phyloP scores from a whole-genome alignment of 352 stramenopile genomes.

The Phytopythium boreale region DNA sequence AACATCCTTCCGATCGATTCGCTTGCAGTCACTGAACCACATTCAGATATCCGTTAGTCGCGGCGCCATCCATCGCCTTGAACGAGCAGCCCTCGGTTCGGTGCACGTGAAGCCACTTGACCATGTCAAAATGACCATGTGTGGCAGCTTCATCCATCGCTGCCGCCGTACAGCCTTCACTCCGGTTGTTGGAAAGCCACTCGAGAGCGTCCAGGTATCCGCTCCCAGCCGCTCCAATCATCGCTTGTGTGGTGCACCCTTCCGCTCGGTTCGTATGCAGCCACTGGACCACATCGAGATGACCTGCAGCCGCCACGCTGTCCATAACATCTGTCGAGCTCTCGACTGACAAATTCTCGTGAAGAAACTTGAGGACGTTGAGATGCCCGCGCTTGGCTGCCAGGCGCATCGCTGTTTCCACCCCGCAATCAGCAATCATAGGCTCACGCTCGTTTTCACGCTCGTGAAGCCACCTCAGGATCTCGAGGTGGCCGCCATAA shows the following conservation, averaged over 20 bases:
- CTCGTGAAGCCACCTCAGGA: slow-evolving; percentile 31
- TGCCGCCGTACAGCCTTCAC: not conserved
- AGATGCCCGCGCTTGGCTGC: slow-evolving; percentile 21
- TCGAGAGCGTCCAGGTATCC: slow-evolving; percentile 25
- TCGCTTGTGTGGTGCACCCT: slow-evolving; percentile 26
- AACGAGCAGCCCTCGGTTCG: not conserved
- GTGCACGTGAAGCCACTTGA: not conserved
- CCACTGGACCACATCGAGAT: slow-evolving; percentile 27
- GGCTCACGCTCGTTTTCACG: slow-evolving; percentile 12
- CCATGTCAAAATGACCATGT: not conserved
- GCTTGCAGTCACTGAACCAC: not conserved
- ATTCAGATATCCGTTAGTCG: not conserved
- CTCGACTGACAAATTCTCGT: slow-evolving; percentile 22
- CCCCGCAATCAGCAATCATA: not conserved
- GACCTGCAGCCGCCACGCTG: slow-evolving; percentile 14
- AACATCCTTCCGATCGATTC: not conserved
- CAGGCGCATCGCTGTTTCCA: slow-evolving; percentile 18
- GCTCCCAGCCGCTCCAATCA: slow-evolving; percentile 22
- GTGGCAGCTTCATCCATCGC: not conserved
- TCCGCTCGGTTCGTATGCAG: slow-evolving; percentile 21
- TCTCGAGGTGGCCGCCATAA: slow-evolving; percentile 13
- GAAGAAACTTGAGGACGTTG: slow-evolving; percentile 32
- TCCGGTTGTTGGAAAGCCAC: slow-evolving; percentile 2
- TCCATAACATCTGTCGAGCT: slow-evolving; percentile 23
- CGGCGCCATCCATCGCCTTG: not conserved